A percentile compares a stretch with the other conserved stretches of the same genome.
Evolutionary conservation across 208 protist species (phyloP).

Genomic region (Acanthamoeba lenticulata): DNA sequence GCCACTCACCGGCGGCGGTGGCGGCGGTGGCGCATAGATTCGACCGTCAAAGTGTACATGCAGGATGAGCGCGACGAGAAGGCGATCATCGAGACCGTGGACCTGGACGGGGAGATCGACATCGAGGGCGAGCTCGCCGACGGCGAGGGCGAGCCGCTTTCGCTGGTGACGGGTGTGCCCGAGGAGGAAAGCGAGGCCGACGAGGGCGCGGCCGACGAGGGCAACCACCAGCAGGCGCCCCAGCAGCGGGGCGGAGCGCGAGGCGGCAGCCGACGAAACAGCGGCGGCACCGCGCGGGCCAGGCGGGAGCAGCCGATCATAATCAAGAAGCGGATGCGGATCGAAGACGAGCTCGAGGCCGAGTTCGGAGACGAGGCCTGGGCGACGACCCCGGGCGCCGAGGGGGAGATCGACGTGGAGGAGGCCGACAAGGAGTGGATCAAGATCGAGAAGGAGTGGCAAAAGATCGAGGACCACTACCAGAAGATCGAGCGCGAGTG

Average conservation of each 20-base stretch:
- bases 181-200: not conserved
- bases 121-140: slow-evolving; percentile 39
- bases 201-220: not conserved
- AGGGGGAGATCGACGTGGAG: slow-evolving; percentile 18
- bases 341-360: slow-evolving; percentile 39
- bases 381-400: not conserved
- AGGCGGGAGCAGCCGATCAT: not conserved
- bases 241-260: not conserved
- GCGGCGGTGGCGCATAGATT: not conserved
- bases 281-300: not conserved
- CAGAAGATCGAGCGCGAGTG: slow-evolving; percentile 46
- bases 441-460: slow-evolving; percentile 63
- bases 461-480: slow-evolving; percentile 67
- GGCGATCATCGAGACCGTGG: slow-evolving; percentile 13
- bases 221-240: not conserved
- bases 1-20: not conserved
- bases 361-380: slow-evolving; percentile 37
- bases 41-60: slow-evolving; percentile 53
- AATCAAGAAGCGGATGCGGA: not conserved
- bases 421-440: slow-evolving; percentile 27
- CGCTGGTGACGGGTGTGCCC: not conserved
- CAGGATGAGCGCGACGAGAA: slow-evolving; percentile 54
- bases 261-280: not conserved
- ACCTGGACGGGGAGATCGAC: slow-evolving; percentile 48
- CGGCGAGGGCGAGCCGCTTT: not conserved